Percentiles rank a stretch among this genome's conserved stretches.
These are phyloP conservation scores for Casaregolazyma lundiana DNA, from an alignment of 1,139 yeast species.

Conservation along the genomic window DNA sequence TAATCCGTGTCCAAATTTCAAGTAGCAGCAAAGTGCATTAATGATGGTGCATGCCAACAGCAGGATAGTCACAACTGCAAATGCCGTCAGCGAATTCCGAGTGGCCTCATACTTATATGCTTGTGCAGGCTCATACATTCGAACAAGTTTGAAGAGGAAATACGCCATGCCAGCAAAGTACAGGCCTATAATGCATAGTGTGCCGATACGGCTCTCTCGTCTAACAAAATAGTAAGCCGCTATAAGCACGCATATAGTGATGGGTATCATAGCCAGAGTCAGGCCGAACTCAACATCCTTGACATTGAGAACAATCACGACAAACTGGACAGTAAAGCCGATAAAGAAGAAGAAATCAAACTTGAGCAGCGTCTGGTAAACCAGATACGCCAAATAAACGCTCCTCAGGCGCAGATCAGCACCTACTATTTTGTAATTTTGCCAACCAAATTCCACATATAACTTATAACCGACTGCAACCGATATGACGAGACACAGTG, in stretches of 20 bases:
- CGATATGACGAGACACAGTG: slow-evolving; percentile 38
- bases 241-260: slow-evolving; percentile 41
- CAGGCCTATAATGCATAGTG: slow-evolving; percentile 33
- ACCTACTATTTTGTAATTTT: slow-evolving; percentile 48
- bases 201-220: slow-evolving; percentile 36
- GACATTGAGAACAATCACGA: slow-evolving; percentile 45
- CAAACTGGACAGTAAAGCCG: slow-evolving; percentile 52
- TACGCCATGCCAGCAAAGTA: slow-evolving; percentile 47
- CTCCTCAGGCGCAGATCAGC: slow-evolving; percentile 43
- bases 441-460: slow-evolving; percentile 47
- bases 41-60: slow-evolving; percentile 40
- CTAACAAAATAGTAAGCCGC: slow-evolving; percentile 41
- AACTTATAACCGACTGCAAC: slow-evolving; percentile 35
- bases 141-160: slow-evolving; percentile 46
- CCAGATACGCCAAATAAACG: slow-evolving; percentile 41
- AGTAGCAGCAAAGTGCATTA: slow-evolving; percentile 37
- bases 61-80: slow-evolving; percentile 45
- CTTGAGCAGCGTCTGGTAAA: slow-evolving; percentile 37
- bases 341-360: slow-evolving; percentile 49
- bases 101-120: slow-evolving; percentile 45
- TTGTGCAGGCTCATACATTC: slow-evolving; percentile 45
- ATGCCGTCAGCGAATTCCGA: slow-evolving; percentile 44
- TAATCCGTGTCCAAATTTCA: slow-evolving; percentile 43
- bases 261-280: slow-evolving; percentile 47
- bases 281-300: slow-evolving; percentile 46